Evolutionary conservation across 257 asterid genomes (phyloP), one percentile per base, ranked within the genome.

Genomic region (Primulina eburnea): DNA sequence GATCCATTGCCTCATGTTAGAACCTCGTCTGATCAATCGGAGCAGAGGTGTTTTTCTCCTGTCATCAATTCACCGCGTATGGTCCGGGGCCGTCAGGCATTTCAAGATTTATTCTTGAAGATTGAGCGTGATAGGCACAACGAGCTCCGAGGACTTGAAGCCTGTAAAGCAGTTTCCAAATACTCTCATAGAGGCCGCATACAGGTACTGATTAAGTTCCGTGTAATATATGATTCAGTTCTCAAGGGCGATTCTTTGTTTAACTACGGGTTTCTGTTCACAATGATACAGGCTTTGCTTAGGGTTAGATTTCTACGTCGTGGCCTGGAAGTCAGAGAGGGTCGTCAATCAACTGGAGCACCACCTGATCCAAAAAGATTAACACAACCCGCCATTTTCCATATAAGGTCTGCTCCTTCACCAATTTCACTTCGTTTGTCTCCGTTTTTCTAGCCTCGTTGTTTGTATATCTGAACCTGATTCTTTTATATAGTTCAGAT

Each of bases 141-240:
- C 8, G 98, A 92, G 75, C 87, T 92, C 1, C 74, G 85, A 58
- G 74, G 81, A 7, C 89, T 92, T 32, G 80, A 57, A 8, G 75
- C 75, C 4, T 75, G 77, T 8, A 85, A 84, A 47, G 69, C 88
- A 0, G 98, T 90, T 60, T 86, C 98, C 35, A 78, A 75, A 66
- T 90, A 88, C 83, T 80, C 92, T 38, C 91, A 92, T n/a, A 75
- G 85, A 71, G 97, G 95, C 70, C 90, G 92, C 62, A 86, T 92
- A 82, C 92, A 92, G 90, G 97, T 88, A 33, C 33, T 16, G 18
- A 18, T 7, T 0, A 50, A 11, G 8, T 21, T 61, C 7, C 0
- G 2, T 5, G 7, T 53, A 21, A n/a, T 18, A n/a, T 16, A 12
- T 70, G 59, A 24, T 43, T 0, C 12, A 14, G 1, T 17, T 60